A percentile compares a stretch with the other conserved stretches of the same genome.
Conservation (phyloP, 2,329 filamentous ascomycete genomes). For the Hypoxylon rubiginosum region DNA sequence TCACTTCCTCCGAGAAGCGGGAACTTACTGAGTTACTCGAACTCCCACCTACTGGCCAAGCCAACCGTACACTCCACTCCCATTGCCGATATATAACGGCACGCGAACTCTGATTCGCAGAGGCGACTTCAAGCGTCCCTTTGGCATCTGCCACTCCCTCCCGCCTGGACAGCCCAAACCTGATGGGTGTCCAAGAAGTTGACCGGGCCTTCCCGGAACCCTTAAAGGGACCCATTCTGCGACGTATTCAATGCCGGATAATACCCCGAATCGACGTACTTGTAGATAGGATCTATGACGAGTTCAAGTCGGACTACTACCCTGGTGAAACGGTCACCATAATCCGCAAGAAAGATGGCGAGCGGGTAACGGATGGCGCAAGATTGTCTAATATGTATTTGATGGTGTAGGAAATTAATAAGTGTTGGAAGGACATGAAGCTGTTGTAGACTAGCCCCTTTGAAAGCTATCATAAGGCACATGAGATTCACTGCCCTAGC, state of each 20-base stretch:
- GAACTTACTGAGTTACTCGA: conserved; percentile 62
- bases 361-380: conserved; percentile 76
- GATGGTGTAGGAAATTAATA: too few relatives aligned
- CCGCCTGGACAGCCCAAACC: conserved; percentile 90
- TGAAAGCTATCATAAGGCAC: too few relatives aligned
- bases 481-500: too few relatives aligned
- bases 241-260: conserved; percentile 91
- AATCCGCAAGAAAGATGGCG: conserved; percentile 75
- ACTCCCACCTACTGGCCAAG: conserved; percentile 60
- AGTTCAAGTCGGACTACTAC: conserved; percentile 92
- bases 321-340: conserved; percentile 88
- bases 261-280: conserved; percentile 89
- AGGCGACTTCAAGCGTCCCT: conserved; percentile 89
- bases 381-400: too few relatives aligned
- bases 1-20: conserved; percentile 66
- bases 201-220: conserved; percentile 93
- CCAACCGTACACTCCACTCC: conserved; percentile 74
- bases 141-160: conserved; percentile 88
- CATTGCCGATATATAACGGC: conserved; percentile 85
- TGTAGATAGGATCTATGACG: conserved; percentile 76
- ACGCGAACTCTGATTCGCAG: conserved; percentile 77
- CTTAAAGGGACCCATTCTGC: conserved; percentile 89
- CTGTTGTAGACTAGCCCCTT: too few relatives aligned
- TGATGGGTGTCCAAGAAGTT: conserved; percentile 87
- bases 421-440: too few relatives aligned